Conservation (phyloP, 345 rosid species). For the Durio zibethinus region DNA sequence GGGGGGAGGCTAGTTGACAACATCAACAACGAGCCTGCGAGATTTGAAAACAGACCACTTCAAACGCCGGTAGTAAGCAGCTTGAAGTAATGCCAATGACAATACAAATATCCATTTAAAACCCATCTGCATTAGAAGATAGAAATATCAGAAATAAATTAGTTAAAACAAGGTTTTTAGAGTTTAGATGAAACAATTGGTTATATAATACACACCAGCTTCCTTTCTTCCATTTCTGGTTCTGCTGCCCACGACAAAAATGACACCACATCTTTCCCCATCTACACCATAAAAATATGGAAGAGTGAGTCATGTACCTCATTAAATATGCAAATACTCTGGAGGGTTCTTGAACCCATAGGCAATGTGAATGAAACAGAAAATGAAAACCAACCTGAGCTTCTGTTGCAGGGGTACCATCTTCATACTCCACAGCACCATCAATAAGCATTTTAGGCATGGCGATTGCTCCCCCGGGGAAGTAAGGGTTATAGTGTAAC, state of each 20-base stretch:
- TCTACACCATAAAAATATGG: slow-evolving; percentile 41
- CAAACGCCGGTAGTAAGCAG: slow-evolving; percentile 84
- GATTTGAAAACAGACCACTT: slow-evolving; percentile 92
- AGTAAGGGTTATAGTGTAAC: slow-evolving; percentile 92
- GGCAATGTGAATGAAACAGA: not conserved
- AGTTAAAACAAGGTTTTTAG: not conserved
- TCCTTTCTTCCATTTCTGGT: slow-evolving; percentile 99
- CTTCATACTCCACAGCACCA: slow-evolving; percentile 98
- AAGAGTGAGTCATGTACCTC: slow-evolving; percentile 5
- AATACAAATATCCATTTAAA: slow-evolving; percentile 97
- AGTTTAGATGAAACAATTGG: not conserved
- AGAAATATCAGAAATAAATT: not conserved
- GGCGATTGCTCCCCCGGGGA: slow-evolving; percentile 99
- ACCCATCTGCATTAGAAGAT: slow-evolving; percentile 74
- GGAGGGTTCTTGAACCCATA: not conserved
- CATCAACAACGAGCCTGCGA: slow-evolving; percentile 83
- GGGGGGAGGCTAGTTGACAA: slow-evolving; percentile 59
- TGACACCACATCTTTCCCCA: slow-evolving; percentile 97
- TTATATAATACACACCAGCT: slow-evolving; percentile 50
- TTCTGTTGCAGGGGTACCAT: slow-evolving; percentile 96
- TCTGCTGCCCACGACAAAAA: slow-evolving; percentile 98
- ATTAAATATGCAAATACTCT: not conserved
- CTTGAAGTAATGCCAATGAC: slow-evolving; percentile 90
- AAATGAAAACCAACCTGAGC: slow-evolving; percentile 62
- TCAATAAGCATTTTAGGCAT: slow-evolving; percentile 98